phyloP scores from a whole-genome alignment of 345 rosid species.

The Diplotaxis tenuifolia region DNA sequence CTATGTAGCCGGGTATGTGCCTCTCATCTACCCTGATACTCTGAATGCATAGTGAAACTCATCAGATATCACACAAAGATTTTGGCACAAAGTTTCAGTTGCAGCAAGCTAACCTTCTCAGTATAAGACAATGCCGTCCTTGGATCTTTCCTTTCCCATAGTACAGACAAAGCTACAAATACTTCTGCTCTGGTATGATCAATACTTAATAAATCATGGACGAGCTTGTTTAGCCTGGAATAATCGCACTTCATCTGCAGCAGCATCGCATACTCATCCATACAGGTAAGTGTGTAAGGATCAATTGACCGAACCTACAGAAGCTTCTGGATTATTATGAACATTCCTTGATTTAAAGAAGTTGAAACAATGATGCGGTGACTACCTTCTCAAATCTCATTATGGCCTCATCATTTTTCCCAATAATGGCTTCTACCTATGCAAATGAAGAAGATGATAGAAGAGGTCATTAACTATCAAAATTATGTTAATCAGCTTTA shows the following conservation, averaged over 20 bases:
- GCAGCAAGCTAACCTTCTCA: slow-evolving; percentile 73
- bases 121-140: slow-evolving; percentile 82
- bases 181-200: slow-evolving; percentile 90
- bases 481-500: slow-evolving; percentile 18
- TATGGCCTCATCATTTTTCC: slow-evolving; percentile 89
- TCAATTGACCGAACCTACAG: slow-evolving; percentile 89
- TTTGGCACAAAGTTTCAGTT: neutral
- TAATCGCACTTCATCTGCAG: slow-evolving; percentile 79
- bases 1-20: slow-evolving; percentile 86
- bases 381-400: slow-evolving; percentile 88
- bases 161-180: slow-evolving; percentile 80
- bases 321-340: slow-evolving; percentile 18
- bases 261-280: slow-evolving; percentile 99
- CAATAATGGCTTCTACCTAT: slow-evolving; percentile 92
- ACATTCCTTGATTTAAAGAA: neutral
- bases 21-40: slow-evolving; percentile 91
- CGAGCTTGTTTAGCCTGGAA: slow-evolving; percentile 77
- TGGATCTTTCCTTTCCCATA: slow-evolving; percentile 89
- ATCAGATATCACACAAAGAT: slow-evolving; percentile 27
- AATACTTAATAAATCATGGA: slow-evolving; percentile 84
- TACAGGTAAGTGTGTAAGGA: slow-evolving; percentile 76
- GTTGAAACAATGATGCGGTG: neutral
- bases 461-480: slow-evolving; percentile 25
- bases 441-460: slow-evolving; percentile 35
- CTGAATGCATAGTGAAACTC: slow-evolving; percentile 43